Conservation (phyloP, 129 eudicot species). For the Scalesia atractyloides region DNA sequence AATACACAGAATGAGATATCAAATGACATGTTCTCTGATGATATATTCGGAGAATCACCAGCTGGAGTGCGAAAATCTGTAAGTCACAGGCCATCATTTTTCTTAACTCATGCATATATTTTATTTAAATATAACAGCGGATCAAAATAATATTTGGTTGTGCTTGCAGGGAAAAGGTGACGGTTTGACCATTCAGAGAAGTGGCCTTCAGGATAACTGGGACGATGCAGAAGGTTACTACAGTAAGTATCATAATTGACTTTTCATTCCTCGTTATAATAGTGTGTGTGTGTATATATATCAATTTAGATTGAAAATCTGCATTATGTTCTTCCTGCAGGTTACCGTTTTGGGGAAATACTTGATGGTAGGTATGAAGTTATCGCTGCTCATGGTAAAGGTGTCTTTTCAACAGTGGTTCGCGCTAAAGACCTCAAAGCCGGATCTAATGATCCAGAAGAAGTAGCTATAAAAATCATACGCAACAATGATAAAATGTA, state of each 20-base stretch:
- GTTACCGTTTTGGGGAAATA: constrained; percentile 88
- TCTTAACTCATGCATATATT: too few relatives aligned
- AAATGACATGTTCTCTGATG: constrained; percentile 86
- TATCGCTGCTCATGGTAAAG: constrained; percentile 97
- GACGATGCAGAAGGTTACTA: constrained; percentile 97
- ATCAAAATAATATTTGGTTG: neutral
- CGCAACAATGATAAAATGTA: constrained; percentile 93
- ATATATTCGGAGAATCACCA: constrained; percentile 97
- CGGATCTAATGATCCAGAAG: constrained; percentile 80
- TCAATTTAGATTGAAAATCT: neutral
- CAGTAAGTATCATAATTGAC: constrained; percentile 54
- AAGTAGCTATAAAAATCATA: constrained; percentile 95
- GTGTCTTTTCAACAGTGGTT: constrained; percentile 95
- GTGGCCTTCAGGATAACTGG: constrained; percentile 91
- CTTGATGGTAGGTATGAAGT: constrained; percentile 97
- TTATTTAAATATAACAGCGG: neutral
- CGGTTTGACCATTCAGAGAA: constrained; percentile 67
- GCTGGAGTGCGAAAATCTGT: constrained; percentile 79
- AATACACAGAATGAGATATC: constrained; percentile 75
- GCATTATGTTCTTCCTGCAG: constrained; percentile 34
- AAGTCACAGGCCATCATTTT: constrained; percentile 28
- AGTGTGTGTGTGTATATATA: too few relatives aligned
- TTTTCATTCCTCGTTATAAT: neutral
- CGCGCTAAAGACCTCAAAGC: constrained; percentile 99
- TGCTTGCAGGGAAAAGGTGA: constrained; percentile 76